Conservation (phyloP, 805 yeast genomes). For the Candida khao-thaluensis region DNA sequence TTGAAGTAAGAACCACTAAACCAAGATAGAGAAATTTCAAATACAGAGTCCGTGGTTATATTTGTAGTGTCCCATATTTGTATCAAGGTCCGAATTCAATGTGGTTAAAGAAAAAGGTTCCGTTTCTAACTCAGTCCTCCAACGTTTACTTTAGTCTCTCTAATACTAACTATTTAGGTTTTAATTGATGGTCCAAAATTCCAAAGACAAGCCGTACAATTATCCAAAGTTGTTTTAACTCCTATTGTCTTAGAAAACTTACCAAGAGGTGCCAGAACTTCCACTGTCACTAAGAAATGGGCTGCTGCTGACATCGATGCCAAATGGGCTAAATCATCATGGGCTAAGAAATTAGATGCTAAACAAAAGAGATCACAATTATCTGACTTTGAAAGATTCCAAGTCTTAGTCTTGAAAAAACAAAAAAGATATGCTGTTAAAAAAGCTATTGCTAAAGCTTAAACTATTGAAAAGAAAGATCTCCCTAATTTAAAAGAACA, state of each 20-base stretch:
- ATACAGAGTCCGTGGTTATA: too few species aligned
- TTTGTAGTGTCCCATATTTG: not conserved
- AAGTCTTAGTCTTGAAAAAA: constrained; percentile 95
- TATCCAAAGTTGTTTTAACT: constrained; percentile 88
- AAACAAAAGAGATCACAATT: constrained; percentile 90
- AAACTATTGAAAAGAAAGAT: constrained; percentile 29
- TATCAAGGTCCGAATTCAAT: too few species aligned
- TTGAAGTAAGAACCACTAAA: too few species aligned
- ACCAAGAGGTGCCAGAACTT: constrained; percentile 94
- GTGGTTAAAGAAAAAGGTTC: too few species aligned
- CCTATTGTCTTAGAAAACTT: constrained; percentile 80
- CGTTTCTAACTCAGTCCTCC: too few species aligned
- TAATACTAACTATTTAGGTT: constrained; percentile 52
- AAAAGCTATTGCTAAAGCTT: constrained; percentile 97
- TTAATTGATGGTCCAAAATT: constrained; percentile 96
- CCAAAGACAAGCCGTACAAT: constrained; percentile 87
- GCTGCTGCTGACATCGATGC: constrained; percentile 81
- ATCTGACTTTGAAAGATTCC: constrained; percentile 99
- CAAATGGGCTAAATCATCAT: constrained; percentile 90
- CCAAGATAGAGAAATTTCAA: too few species aligned
- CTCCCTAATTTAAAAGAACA: constrained; percentile 15
- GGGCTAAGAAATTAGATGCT: constrained; percentile 98
- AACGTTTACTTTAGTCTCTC: too few species aligned
- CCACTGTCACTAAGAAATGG: constrained; percentile 89
- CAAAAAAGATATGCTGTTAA: constrained; percentile 93